Evolutionary conservation across 345 rosid species (phyloP), one percentile per base, ranked within the genome.

Genomic region (Eutrema heterophyllum): DNA sequence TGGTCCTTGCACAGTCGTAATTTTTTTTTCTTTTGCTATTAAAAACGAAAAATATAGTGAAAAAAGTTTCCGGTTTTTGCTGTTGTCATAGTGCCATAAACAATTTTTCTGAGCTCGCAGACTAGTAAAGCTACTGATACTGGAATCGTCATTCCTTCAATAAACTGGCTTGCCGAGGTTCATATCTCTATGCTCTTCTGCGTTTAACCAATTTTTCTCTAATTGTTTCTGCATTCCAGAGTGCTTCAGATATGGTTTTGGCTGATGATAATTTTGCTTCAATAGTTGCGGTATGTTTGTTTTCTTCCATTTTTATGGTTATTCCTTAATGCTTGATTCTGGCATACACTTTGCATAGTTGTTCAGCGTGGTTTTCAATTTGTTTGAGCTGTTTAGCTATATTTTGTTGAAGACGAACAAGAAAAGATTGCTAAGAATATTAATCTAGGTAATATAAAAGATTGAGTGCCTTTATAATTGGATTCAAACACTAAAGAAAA

Each of bases 231-330:
- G 59, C 64, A 67, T 68, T 83, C 55, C 94, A 95, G 99, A 95
- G 92, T 76, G 98, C 99, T 81, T 88, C 99, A 52, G 99, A 95
- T 86, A 95, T 95, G 99, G 98, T 95, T 82, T 84, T 95, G 88
- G 99, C 97, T n/a, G 99, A 95, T 73, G 99, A 95, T 76, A 95
- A 95, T 80, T 95, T 95, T 78, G 97, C 99, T 76, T 87, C 99
- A 26, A 90, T 95, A 66, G 97, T 95, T 62, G 98, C 94, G 87
- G 98, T 95, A 86, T 48, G 81, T 40, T 68, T 57, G n/a, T 40
- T 45, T 65, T 64, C 73, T 64, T 59, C 35, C 65, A 48, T 65
- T 71, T 15, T 63, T 27, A 72, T 69, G 11, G 51, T 63, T 36
- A 44, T 71, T 58, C 30, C 51, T 45, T 13, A 1, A 41, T 70